Conservation (phyloP, 495 filamentous ascomycete species). For the Neurospora sp. region DNA sequence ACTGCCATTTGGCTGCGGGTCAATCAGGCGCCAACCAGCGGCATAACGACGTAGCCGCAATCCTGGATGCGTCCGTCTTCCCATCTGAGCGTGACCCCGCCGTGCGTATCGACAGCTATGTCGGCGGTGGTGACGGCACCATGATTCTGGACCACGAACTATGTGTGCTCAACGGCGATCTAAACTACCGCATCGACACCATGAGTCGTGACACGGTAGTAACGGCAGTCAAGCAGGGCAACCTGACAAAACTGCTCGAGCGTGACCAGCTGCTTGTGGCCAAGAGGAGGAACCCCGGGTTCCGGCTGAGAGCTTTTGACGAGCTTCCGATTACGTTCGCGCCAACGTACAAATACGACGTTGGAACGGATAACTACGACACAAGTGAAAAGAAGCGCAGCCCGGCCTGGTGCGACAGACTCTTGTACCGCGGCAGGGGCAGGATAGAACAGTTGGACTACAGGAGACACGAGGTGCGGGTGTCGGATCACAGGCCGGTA, state of each 20-base stretch:
- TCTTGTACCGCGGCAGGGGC: slow-evolving; percentile 67
- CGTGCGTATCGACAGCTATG: slow-evolving; percentile 61
- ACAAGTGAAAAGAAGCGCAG: slow-evolving; percentile 87
- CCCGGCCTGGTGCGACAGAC: slow-evolving; percentile 95
- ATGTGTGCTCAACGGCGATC: slow-evolving; percentile 88
- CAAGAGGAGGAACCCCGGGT: slow-evolving; percentile 74
- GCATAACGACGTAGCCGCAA: slow-evolving; percentile 86
- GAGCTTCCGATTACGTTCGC: slow-evolving; percentile 83
- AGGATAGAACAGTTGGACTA: slow-evolving; percentile 83
- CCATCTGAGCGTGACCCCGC: slow-evolving; percentile 53
- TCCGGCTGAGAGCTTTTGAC: slow-evolving; percentile 74
- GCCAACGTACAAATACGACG: slow-evolving; percentile 97
- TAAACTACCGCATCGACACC: slow-evolving; percentile 98
- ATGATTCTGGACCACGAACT: slow-evolving; percentile 98
- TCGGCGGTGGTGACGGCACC: slow-evolving; percentile 83
- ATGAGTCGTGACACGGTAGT: slow-evolving; percentile 89
- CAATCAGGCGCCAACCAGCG: slow-evolving; percentile 81
- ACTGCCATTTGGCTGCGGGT: slow-evolving; percentile 93
- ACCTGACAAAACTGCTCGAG: slow-evolving; percentile 83
- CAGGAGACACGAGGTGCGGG: slow-evolving; percentile 73
- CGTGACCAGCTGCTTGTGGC: slow-evolving; percentile 88
- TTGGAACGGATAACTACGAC: slow-evolving; percentile 89
- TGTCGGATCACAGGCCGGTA: slow-evolving; percentile 90
- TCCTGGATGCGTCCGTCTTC: slow-evolving; percentile 67
- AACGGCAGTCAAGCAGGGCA: slow-evolving; percentile 64